Conservation (phyloP, 225 moss, liverwort and hornwort genomes). For the Thuidium tamariscinum region DNA sequence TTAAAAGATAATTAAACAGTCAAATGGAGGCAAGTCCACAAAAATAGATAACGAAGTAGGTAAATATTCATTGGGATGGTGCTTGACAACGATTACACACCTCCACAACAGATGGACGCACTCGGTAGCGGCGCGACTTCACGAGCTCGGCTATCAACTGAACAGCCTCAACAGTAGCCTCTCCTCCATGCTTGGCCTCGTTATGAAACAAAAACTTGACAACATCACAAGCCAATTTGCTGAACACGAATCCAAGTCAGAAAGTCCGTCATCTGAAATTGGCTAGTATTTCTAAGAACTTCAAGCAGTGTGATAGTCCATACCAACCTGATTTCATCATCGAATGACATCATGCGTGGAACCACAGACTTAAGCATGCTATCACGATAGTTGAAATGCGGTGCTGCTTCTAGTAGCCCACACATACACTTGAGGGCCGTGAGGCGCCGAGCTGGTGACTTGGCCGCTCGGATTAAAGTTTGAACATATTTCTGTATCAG, state of each 20-base stretch:
- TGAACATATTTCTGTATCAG: constrained; percentile 73
- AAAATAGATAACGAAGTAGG: background rate
- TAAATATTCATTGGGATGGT: background rate
- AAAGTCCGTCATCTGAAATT: background rate
- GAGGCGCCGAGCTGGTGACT: constrained; percentile 47
- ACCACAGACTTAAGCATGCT: constrained; percentile 81
- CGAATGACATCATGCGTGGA: constrained; percentile 85
- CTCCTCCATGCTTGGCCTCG: constrained; percentile 86
- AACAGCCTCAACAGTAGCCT: constrained; percentile 87
- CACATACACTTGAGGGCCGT: constrained; percentile 78
- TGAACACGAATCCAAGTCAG: constrained; percentile 25
- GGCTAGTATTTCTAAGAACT: background rate
- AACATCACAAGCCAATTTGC: constrained; percentile 64
- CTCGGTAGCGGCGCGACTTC: constrained; percentile 72
- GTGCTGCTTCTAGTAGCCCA: constrained; percentile 76
- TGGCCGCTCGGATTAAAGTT: constrained; percentile 63
- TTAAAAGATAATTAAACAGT: background rate
- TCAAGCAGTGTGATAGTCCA: background rate
- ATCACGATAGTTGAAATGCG: constrained; percentile 97
- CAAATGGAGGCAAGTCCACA: background rate
- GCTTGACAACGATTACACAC: constrained; percentile 12
- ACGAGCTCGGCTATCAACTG: constrained; percentile 96
- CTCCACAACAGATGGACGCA: constrained; percentile 70
- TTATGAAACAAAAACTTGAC: constrained; percentile 57
- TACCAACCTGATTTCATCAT: constrained; percentile 74